Evolutionary conservation across 2,329 filamentous ascomycete species (phyloP).

Genomic region (Fusarium piperis): DNA sequence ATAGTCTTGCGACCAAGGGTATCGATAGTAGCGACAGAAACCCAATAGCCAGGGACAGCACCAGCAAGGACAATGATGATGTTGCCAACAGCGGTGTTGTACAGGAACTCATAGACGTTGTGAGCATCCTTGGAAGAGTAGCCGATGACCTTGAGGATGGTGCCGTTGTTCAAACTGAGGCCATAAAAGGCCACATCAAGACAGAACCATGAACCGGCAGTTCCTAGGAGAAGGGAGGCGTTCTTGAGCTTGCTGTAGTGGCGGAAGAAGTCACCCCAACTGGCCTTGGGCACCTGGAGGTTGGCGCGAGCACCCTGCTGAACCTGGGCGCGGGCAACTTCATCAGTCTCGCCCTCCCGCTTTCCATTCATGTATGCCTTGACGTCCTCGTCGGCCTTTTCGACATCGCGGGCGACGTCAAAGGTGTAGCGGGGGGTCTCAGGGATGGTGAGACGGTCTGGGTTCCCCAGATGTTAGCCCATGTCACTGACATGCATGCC

Average conservation of each 20-base stretch:
- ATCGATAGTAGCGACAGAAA: conserved; percentile 79
- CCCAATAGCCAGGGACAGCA: conserved; percentile 85
- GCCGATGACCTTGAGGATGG: conserved; percentile 76
- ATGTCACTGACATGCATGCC: neutral
- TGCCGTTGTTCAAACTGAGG: conserved; percentile 79
- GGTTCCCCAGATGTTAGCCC: neutral
- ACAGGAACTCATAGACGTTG: conserved; percentile 74
- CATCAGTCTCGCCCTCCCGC: conserved; percentile 70
- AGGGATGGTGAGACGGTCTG: conserved; percentile 78
- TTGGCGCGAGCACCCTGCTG: conserved; percentile 62
- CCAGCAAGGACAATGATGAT: conserved; percentile 81
- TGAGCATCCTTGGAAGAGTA: conserved; percentile 62
- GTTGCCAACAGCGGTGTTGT: conserved; percentile 81
- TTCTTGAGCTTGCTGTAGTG: conserved; percentile 80
- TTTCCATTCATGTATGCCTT: conserved; percentile 78
- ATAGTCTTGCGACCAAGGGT: conserved; percentile 81
- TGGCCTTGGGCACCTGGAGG: conserved; percentile 74
- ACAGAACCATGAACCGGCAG: conserved; percentile 86
- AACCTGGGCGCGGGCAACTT: conserved; percentile 69
- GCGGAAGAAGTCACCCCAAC: conserved; percentile 74
- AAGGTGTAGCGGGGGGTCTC: conserved; percentile 91
- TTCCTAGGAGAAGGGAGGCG: conserved; percentile 77
- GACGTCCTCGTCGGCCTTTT: conserved; percentile 77
- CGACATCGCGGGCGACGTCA: conserved; percentile 78
- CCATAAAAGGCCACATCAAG: conserved; percentile 72